Base-by-base conservation (phyloP, 805 yeast species). In the Lachancea meyersii region DNA sequence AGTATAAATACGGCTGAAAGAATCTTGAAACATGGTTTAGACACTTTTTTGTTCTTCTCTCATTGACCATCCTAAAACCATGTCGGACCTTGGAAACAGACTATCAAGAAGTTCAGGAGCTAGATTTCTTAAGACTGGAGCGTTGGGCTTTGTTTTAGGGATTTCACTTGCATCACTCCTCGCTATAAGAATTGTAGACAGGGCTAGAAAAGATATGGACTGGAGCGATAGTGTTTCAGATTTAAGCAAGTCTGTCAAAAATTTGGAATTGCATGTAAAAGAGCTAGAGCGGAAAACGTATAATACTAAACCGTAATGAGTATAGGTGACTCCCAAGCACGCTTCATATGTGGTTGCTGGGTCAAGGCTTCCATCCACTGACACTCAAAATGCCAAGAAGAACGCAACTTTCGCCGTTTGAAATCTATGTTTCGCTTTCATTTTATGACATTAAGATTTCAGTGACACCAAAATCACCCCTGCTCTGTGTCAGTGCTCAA, bases 181-280 rank as follows among this genome's bases (percentile, higher is more conserved):
- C 24, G 42, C 42, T n/a, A n/a, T 46, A 8, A 32, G 41, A 9
- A 27, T 46, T 16, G 40, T 46, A 10, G 48, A 42, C 23, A 22
- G 35, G 27, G 38, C 40, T 17, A 43, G 44, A 24, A 35, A 41
- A 32, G 46, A 46, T 17, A 17, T 40, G 39, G 40, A 38, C 17
- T 46, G 48, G 48, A n/a, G 39, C 13, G 44, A 42, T 13, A 41
- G 44, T 17, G 38, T 46, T 7, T 18, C 43, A 10, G 38, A 46
- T 6, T 35, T 46, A 27, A 42, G 38, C 13, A 28, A 36, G 20
- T 46, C 48, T 13, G 42, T 46, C 5, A 38, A 42, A 28, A 39
- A 37, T 10, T 33, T 46, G 20, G 48, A 46, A 28, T 20, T 27
- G 17, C 48, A 46, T 24, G 48, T 46, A 3, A 42, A 42, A 39